A percentile compares a stretch with the other conserved stretches of the same genome.
These are phyloP conservation scores for Annulohypoxylon truncatum DNA, from an alignment of 2,329 filamentous ascomycete genomes.

Conservation along the genomic window DNA sequence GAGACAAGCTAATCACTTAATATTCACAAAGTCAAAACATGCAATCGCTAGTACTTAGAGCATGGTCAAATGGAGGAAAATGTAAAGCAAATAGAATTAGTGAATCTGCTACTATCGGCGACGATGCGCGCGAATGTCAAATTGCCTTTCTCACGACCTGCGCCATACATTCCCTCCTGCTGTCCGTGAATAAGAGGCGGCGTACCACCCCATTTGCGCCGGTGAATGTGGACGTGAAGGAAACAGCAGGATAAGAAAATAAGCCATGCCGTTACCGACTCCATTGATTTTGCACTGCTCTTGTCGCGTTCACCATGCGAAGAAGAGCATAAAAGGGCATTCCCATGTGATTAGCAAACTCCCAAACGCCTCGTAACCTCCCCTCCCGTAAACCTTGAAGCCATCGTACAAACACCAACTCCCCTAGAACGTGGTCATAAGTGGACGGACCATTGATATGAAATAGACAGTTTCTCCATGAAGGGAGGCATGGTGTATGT, in stretches of 20 bases:
- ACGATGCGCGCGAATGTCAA: neutral
- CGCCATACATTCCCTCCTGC: neutral
- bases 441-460: neutral
- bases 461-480: neutral
- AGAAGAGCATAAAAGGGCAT: neutral
- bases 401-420: slow-evolving; percentile 9
- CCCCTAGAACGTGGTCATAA: neutral
- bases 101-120: neutral
- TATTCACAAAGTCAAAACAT: neutral
- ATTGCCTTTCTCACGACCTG: neutral
- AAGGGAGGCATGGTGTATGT: neutral
- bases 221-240: neutral
- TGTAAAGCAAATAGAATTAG: slow-evolving; percentile 15
- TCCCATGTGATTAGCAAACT: neutral
- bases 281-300: neutral
- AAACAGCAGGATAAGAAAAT: neutral
- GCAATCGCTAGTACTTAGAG: neutral
- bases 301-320: neutral
- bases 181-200: neutral
- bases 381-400: slow-evolving; percentile 3
- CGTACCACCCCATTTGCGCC: neutral
- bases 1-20: neutral
- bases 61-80: neutral
- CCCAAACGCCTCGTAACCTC: slow-evolving; percentile 10
- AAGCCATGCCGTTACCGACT: neutral